Percentiles rank a stretch among this genome's conserved stretches.
These are phyloP conservation scores for Epichloe sp. DNA, from an alignment of 2,329 filamentous ascomycete species.

Conservation along the genomic window DNA sequence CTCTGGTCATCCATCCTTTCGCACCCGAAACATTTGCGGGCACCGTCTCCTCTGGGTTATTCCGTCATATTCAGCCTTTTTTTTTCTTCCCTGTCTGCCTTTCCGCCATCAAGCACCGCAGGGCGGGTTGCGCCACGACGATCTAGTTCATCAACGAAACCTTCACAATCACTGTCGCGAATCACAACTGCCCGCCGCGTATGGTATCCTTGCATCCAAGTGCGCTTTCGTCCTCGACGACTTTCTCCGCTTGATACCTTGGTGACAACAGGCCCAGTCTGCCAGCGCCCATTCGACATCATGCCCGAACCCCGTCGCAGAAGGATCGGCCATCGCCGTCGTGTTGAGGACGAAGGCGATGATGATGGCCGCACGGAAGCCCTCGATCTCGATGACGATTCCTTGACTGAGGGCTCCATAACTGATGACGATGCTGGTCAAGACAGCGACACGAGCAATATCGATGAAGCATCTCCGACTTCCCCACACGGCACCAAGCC, in stretches of 20 bases:
- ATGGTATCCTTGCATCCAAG: conserved; percentile 16
- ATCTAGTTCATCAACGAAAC: neutral
- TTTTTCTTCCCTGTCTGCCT: conserved; percentile 2
- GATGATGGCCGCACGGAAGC: conserved; percentile 47
- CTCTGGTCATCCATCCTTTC: neutral
- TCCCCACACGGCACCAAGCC: conserved; percentile 28
- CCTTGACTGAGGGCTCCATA: conserved; percentile 50
- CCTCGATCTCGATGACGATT: conserved; percentile 51
- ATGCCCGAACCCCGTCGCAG: conserved; percentile 41
- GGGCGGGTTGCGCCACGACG: conserved; percentile 9
- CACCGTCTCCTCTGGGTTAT: neutral
- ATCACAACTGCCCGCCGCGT: conserved; percentile 8
- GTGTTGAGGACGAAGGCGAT: conserved; percentile 57
- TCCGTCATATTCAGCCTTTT: neutral
- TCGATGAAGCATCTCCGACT: conserved; percentile 42
- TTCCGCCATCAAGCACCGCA: conserved; percentile 10
- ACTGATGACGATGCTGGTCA: conserved; percentile 48
- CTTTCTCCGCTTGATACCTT: conserved; percentile 14
- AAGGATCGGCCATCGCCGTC: conserved; percentile 55
- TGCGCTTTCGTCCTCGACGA: conserved; percentile 13
- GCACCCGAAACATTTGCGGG: neutral
- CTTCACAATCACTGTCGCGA: conserved; percentile 5
- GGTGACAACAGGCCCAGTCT: neutral
- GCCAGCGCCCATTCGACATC: conserved; percentile 9
- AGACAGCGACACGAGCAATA: conserved; percentile 52